These are phyloP conservation scores for Aeminium ludgeri DNA, from an alignment of 495 filamentous ascomycete species.

Conservation along the genomic window DNA sequence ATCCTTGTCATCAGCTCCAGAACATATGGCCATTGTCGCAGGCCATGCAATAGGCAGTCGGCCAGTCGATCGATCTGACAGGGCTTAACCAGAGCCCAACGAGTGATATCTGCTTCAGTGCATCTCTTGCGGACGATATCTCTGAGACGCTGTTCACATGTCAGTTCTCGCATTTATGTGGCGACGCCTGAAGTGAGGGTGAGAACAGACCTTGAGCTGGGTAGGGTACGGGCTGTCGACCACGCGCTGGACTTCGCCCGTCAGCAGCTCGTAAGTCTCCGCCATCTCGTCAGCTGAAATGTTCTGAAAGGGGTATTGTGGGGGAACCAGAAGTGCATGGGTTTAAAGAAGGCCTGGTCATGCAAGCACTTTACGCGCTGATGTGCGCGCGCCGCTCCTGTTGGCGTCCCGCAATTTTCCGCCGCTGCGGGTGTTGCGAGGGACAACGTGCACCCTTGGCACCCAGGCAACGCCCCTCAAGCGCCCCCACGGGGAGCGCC, in stretches of 20 bases:
- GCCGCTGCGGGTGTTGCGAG: not conserved
- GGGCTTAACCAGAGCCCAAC: constrained; percentile 14
- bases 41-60: constrained; percentile 14
- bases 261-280: not conserved
- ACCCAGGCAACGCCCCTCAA: too few relatives aligned
- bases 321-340: not conserved
- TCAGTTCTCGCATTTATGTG: not conserved
- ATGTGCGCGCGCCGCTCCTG: not conserved
- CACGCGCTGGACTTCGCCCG: constrained; percentile 8
- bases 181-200: too few relatives aligned
- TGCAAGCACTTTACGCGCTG: constrained; percentile 12
- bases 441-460: not conserved
- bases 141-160: constrained; percentile 14
- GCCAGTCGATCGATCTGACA: constrained; percentile 18
- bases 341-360: not conserved
- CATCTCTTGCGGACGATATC: constrained; percentile 10
- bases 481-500: too few relatives aligned
- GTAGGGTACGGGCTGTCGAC: constrained; percentile 11
- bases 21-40: constrained; percentile 20
- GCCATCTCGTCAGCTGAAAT: not conserved
- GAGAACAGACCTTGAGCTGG: constrained; percentile 9
- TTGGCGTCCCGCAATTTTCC: not conserved
- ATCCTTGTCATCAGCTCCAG: constrained; percentile 16
- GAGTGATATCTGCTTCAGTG: constrained; percentile 4
- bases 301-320: not conserved